Base-by-base conservation (phyloP, 768 basidiomycete species). In the Lentinula detonsa region DNA sequence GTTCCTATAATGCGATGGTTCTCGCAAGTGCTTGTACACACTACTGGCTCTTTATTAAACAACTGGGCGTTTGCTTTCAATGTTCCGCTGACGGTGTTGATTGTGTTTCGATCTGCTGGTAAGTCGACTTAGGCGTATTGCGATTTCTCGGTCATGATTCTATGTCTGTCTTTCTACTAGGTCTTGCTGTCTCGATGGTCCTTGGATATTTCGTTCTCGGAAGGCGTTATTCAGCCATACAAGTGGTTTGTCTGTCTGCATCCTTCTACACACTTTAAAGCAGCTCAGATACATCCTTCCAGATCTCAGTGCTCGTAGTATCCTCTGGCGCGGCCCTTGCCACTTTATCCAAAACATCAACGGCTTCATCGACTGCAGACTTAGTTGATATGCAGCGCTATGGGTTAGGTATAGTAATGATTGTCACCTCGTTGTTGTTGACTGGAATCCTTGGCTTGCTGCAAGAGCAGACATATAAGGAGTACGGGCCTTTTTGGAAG, bases 81-180 rank as follows among this genome's bases (percentile, higher is more conserved):
- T 52, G 87, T 93, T 0, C 91, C 91, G 4, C 75, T 93, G 50
- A 85, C 90, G 1, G 74, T 95, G 3, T 84, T 91, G 65, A 93
- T 95, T 65, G 85, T 95, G 31, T 91, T 93, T 71, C 84, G 93
- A 40, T 92, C 90, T 55, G 91, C 89, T 43, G 91, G 91, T 87
- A 45, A 68, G 70, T 62, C 16, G n/a, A 42, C 33, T 61, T 52
- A 7, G 31, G 52, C 45, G 42, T 39, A 57, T 31, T 39, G n/a
- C 52, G 4, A 1, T 55, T 61, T 28, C 42, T 40, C 37, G 23
- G 21, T 35, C 39, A 52, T 57, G 49, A 45, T 62, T n/a, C 45
- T 57, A 50, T 18, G 45, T 42, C 4, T 65, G 55, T 50, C 13
- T 64, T 42, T 16, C 2, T 33, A 61, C 35, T 59, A 92, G 90